Evolutionary conservation across 768 basidiomycete genomes (phyloP).

Genomic region (Kwoniella sp.): DNA sequence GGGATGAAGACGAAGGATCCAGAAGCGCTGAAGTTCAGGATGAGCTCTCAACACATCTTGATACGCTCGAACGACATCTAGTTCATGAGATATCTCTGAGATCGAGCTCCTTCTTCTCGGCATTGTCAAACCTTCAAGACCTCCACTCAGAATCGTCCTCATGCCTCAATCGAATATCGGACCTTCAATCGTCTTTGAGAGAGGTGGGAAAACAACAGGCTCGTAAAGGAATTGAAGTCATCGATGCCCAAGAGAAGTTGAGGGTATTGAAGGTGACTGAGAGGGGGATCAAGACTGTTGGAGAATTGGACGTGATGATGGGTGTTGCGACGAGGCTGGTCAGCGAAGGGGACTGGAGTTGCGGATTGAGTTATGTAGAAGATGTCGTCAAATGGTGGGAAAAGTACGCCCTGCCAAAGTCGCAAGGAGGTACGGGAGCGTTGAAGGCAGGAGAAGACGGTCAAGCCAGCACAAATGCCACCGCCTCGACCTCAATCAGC

Average conservation of each 20-base stretch:
- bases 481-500: not conserved
- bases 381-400: conserved; percentile 55
- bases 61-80: conserved; percentile 91
- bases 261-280: conserved; percentile 61
- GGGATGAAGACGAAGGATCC: conserved; percentile 1
- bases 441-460: too few species aligned
- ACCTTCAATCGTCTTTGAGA: conserved; percentile 69
- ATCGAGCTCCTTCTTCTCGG: conserved; percentile 92
- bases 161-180: conserved; percentile 73
- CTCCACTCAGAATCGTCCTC: conserved; percentile 84
- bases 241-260: conserved; percentile 64
- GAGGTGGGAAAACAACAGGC: conserved; percentile 78
- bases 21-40: conserved; percentile 66
- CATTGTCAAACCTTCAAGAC: conserved; percentile 88
- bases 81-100: conserved; percentile 87
- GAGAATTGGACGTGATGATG: conserved; percentile 75
- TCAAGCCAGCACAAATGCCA: not conserved
- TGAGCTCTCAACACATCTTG: conserved; percentile 85
- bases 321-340: conserved; percentile 72
- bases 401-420: conserved; percentile 24
- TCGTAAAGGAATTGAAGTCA: conserved; percentile 73
- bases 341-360: conserved; percentile 82
- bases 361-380: conserved; percentile 65
- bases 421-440: not conserved
- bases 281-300: conserved; percentile 60